Percentiles rank a stretch among this genome's conserved stretches.
These are phyloP conservation scores for Clitoria ternatea DNA, from an alignment of 306 rosid genomes.

Conservation along the genomic window DNA sequence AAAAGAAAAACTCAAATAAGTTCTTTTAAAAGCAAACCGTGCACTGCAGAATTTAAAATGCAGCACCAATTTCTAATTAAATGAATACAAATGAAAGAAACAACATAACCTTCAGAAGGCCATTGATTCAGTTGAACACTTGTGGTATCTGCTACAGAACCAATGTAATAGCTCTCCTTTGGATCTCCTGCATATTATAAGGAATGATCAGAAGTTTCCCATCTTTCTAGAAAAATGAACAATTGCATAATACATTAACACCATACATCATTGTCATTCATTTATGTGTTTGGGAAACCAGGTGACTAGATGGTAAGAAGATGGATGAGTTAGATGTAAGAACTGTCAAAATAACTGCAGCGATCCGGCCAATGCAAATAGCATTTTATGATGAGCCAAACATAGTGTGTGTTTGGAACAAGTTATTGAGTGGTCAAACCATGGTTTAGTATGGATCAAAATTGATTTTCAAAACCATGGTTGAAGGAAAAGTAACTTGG, in stretches of 20 bases:
- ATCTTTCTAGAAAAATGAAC: slow-evolving; percentile 1
- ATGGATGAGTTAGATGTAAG: no score
- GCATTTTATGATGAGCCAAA: no score
- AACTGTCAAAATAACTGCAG: no score
- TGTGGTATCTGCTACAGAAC: slow-evolving; percentile 48
- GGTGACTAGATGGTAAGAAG: no score
- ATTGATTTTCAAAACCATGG: no score
- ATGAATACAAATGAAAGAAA: neutral
- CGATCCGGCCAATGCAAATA: no score
- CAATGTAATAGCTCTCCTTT: slow-evolving; percentile 71
- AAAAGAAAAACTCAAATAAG: neutral
- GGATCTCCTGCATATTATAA: slow-evolving; percentile 54
- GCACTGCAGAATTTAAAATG: neutral
- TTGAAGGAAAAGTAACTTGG: no score
- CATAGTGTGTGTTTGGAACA: no score
- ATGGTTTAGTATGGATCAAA: no score
- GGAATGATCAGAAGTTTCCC: neutral
- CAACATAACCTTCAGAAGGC: slow-evolving; percentile 79
- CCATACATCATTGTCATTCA: neutral
- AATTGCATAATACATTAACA: neutral
- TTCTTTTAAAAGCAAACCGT: neutral
- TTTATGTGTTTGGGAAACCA: neutral
- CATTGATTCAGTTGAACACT: slow-evolving; percentile 60
- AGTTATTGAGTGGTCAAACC: no score
- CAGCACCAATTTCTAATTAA: neutral